Base-by-base conservation (phyloP, 805 yeast species). In the Schwanniomyces pseudopolymorphus region DNA sequence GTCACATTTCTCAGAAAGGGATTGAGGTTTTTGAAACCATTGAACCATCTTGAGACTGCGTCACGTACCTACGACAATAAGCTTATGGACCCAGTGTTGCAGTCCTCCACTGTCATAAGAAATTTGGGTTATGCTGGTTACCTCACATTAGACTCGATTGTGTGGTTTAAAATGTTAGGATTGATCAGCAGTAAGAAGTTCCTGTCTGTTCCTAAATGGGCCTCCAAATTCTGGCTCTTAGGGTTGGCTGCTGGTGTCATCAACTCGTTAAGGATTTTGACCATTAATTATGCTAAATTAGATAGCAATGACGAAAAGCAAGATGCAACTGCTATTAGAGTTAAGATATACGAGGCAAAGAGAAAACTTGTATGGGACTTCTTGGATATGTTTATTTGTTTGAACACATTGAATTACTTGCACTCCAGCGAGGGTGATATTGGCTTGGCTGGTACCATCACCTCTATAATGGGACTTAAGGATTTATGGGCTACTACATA, bases 371-470 rank as follows among this genome's bases (percentile, higher is more conserved):
- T 85, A 24, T 87, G 92, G 88, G 92, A 89, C 62, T 63, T 78
- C 9, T 76, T 86, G 50, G 97, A 91, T 67, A 61, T 80, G 52
- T 74, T 86, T 51, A 84, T 91, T 58, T 96, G 94, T 10, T 70
- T 84, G 60, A 83, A 86, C 65, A 79, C 83, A 44, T 77, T 87
- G 65, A 75, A 78, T 47, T 69, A 73, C 66, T 70, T 86, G 56
- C 74, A 74, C 55, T 71, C 81, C 57, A 80, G 83, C 61, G 97
- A 91, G 56, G 94, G 95, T 42, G 75, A 83, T 36, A 80, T 89
- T 42, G 97, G 96, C 31, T 69, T 84, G 47, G 89, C 94, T 33
- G 98, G 98, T 61, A 77, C 86, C 21, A 69, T 87, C 48, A 89
- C 97, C 26, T 85, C 96, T 33, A 49, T 83, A 41, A 72, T 89